Conservation (phyloP, 441 rosid genomes). For the Caryocar brasiliense region DNA sequence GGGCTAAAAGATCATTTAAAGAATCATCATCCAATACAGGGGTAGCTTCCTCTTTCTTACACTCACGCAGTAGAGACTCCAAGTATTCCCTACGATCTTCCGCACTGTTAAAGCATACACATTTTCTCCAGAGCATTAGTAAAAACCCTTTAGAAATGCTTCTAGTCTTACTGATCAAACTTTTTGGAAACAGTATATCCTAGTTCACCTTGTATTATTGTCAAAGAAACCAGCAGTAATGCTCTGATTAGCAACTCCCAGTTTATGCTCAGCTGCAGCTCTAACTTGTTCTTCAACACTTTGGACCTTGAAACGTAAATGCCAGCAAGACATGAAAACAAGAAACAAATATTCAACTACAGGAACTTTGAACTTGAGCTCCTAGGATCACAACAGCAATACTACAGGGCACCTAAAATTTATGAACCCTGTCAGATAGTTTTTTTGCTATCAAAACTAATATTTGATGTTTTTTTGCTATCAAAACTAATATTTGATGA, state of each 20-base stretch:
- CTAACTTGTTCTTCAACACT: slow-evolving; percentile 96
- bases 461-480: no score
- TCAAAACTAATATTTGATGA: no score
- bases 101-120: slow-evolving; percentile 44
- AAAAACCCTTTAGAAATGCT: background rate
- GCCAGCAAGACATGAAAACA: background rate
- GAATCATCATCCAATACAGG: slow-evolving; percentile 85
- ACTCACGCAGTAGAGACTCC: slow-evolving; percentile 80
- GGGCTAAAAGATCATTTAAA: slow-evolving; percentile 74
- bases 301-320: slow-evolving; percentile 40
- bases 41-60: slow-evolving; percentile 83
- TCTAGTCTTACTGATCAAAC: background rate
- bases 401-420: no score
- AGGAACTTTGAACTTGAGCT: no score
- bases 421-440: no score
- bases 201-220: slow-evolving; percentile 71
- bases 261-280: slow-evolving; percentile 91
- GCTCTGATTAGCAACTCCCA: slow-evolving; percentile 96
- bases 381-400: no score
- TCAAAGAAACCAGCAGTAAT: slow-evolving; percentile 95
- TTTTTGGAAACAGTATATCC: slow-evolving; percentile 1
- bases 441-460: no score
- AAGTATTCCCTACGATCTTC: slow-evolving; percentile 92
- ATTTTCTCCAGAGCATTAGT: slow-evolving; percentile 11
- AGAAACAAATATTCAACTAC: background rate